Percentiles rank a stretch among this genome's conserved stretches.
Conservation (phyloP, 2,329 filamentous ascomycete genomes). For the Hortaea werneckii region DNA sequence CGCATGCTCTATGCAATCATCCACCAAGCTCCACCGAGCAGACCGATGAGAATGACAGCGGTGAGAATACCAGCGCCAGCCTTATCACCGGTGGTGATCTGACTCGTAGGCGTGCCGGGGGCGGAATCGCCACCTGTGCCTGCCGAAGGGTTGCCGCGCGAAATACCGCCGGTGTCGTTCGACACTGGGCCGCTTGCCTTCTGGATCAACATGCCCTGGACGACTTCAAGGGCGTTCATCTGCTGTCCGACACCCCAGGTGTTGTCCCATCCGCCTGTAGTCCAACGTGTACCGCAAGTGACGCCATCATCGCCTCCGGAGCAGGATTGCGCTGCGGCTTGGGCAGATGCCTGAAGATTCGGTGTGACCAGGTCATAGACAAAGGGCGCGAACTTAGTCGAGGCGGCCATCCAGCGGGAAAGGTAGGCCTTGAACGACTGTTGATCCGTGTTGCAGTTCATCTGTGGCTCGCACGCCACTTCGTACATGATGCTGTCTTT, state of each 20-base stretch:
- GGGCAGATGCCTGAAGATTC: constrained; percentile 43
- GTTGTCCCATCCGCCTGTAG: constrained; percentile 33
- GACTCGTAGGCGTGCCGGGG: constrained; percentile 21
- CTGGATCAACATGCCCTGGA: constrained; percentile 35
- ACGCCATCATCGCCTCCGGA: constrained; percentile 37
- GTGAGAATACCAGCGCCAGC: constrained; percentile 63
- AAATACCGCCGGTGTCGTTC: constrained; percentile 43
- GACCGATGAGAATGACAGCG: constrained; percentile 43
- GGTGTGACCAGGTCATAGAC: constrained; percentile 38
- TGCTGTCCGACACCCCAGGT: constrained; percentile 45
- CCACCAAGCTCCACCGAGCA: constrained; percentile 41
- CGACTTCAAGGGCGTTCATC: constrained; percentile 46
- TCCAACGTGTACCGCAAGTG: constrained; percentile 37
- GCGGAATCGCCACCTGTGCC: constrained; percentile 24
- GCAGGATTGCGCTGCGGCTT: constrained; percentile 45
- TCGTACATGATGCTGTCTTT: constrained; percentile 33
- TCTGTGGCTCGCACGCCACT: constrained; percentile 31
- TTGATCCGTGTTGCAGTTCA: constrained; percentile 36
- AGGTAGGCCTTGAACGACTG: constrained; percentile 36
- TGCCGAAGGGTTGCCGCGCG: constrained; percentile 33
- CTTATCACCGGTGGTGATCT: constrained; percentile 50
- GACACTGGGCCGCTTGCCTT: constrained; percentile 33
- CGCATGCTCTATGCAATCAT: too few relatives aligned
- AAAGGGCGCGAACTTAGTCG: constrained; percentile 41
- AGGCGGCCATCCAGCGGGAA: constrained; percentile 41